Percentiles rank a stretch among this genome's conserved stretches.
Evolutionary conservation across 169 alveolate genomes (phyloP).

Genomic region (Cystoisospora suis): DNA sequence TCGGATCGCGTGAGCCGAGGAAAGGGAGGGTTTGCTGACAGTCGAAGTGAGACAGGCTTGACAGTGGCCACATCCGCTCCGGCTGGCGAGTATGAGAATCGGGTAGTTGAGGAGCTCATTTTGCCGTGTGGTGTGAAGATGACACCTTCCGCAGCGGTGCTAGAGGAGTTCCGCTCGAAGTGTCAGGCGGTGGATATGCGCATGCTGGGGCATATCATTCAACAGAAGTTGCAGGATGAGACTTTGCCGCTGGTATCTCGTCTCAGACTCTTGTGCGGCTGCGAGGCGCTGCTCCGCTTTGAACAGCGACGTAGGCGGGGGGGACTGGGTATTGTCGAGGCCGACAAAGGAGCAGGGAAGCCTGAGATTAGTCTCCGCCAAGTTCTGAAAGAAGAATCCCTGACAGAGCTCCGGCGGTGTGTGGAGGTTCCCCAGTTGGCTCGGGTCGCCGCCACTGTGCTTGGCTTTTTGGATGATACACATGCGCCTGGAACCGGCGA

Average conservation of each 20-base stretch:
- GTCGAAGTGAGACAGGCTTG: no score
- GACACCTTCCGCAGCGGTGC: slow-evolving; percentile 13
- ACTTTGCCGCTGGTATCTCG: background rate
- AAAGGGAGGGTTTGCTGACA: no score
- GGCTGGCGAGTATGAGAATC: slow-evolving; percentile 18
- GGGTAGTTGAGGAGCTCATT: slow-evolving; percentile 10
- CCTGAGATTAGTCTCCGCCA: no score
- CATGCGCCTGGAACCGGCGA: background rate
- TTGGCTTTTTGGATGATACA: no score
- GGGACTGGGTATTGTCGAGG: no score
- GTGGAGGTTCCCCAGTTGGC: background rate
- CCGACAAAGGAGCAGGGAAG: no score
- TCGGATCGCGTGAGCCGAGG: no score
- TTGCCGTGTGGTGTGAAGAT: slow-evolving; percentile 18
- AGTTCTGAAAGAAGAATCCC: no score
- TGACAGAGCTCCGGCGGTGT: no score
- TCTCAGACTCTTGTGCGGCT: background rate
- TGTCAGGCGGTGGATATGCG: slow-evolving; percentile 10
- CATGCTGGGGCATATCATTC: background rate
- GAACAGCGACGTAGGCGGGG: background rate
- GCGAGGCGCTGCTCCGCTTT: slow-evolving; percentile 24
- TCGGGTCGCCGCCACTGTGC: background rate
- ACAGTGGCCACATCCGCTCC: background rate
- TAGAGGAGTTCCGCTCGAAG: background rate
- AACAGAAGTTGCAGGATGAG: background rate